phyloP scores from a whole-genome alignment of 192 early-diverging fungal genomes.

The Blastocladiella britannica region DNA sequence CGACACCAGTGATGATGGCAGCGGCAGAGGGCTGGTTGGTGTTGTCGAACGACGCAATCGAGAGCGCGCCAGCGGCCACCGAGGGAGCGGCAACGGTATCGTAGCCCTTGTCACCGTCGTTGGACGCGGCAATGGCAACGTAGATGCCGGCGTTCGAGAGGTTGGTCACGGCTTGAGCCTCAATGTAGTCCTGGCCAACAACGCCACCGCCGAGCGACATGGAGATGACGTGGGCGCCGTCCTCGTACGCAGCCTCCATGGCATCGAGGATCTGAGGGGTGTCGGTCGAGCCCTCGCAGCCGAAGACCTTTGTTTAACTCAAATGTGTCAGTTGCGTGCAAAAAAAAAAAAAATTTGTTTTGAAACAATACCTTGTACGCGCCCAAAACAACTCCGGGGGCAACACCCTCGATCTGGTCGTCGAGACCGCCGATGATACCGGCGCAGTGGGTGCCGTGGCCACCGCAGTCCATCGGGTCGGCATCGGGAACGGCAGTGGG shows the following conservation, averaged over 20 bases:
- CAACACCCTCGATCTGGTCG: constrained; percentile 5
- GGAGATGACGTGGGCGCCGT: constrained; percentile 2
- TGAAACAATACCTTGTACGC: background rate
- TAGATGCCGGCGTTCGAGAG: too few species aligned
- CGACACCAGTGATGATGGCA: background rate
- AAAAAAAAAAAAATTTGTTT: too few species aligned
- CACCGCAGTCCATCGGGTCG: constrained; percentile 28
- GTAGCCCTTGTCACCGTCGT: too few species aligned
- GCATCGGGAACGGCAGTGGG: too few species aligned
- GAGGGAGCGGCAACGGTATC: too few species aligned
- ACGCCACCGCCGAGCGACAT: background rate
- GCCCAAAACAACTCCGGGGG: background rate
- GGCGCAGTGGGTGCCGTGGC: constrained; percentile 28
- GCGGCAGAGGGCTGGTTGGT: background rate
- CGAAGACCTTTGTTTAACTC: too few species aligned
- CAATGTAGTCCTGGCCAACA: too few species aligned
- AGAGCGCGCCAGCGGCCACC: too few species aligned
- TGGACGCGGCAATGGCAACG: too few species aligned
- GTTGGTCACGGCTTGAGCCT: too few species aligned
- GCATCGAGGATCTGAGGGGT: background rate
- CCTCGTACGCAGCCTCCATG: background rate
- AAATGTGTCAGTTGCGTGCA: too few species aligned
- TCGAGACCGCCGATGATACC: constrained; percentile 9
- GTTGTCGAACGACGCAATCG: background rate
- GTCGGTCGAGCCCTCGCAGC: background rate